Conservation (phyloP, 2,329 filamentous ascomycete species). For the Hypomyces perniciosus region DNA sequence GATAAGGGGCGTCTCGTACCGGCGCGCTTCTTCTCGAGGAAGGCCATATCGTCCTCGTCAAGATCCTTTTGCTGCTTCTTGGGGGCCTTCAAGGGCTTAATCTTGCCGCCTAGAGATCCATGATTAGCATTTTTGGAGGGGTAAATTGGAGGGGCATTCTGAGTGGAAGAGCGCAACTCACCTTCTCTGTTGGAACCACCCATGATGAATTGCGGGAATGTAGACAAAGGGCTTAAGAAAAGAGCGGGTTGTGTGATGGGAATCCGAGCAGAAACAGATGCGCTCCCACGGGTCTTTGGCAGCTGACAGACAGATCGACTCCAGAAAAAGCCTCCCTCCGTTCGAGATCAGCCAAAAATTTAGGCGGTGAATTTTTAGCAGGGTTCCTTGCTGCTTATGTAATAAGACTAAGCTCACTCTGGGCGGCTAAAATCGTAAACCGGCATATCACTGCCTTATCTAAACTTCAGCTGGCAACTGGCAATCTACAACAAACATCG, state of each 20-base stretch:
- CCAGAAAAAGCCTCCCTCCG: slow-evolving; percentile 5
- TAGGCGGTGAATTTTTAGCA: slow-evolving; percentile 5
- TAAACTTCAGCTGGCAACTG: too few species aligned
- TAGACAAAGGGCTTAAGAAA: neutral
- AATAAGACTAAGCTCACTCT: neutral
- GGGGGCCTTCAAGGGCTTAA: slow-evolving; percentile 77
- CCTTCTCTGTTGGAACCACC: slow-evolving; percentile 36
- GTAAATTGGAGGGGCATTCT: slow-evolving; percentile 20
- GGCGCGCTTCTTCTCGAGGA: slow-evolving; percentile 75
- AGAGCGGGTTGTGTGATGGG: neutral
- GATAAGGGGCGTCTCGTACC: slow-evolving; percentile 51
- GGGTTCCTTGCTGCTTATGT: neutral
- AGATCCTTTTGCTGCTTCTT: slow-evolving; percentile 81
- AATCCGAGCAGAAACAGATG: neutral
- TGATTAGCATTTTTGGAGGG: slow-evolving; percentile 7
- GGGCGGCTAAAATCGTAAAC: too few species aligned
- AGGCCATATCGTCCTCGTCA: slow-evolving; percentile 82
- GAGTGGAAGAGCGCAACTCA: slow-evolving; percentile 15
- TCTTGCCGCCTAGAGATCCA: slow-evolving; percentile 61
- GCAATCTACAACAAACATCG: neutral
- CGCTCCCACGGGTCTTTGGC: neutral
- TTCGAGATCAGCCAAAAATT: neutral
- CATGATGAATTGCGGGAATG: slow-evolving; percentile 22
- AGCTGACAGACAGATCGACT: neutral
- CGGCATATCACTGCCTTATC: neutral